phyloP scores from a whole-genome alignment of 2,329 filamentous ascomycete species.

The Bipolaris zeicola region DNA sequence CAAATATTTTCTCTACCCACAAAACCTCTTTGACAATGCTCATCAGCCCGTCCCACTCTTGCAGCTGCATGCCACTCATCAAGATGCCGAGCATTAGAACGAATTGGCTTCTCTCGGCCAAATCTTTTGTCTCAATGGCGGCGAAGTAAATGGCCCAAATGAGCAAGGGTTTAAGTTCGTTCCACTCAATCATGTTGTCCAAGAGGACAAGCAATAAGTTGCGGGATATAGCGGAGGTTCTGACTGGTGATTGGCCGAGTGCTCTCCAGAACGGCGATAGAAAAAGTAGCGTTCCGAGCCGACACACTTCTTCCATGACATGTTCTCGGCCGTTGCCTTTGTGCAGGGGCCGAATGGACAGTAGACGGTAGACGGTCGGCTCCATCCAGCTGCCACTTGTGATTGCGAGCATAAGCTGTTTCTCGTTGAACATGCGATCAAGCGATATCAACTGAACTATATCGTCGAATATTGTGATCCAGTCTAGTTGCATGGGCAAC shows the following conservation, averaged over 20 bases:
- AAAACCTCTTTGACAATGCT: slow-evolving; percentile 33
- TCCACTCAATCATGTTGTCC: slow-evolving; percentile 33
- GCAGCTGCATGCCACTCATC: slow-evolving; percentile 29
- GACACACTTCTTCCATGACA: slow-evolving; percentile 39
- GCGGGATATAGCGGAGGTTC: slow-evolving; percentile 28
- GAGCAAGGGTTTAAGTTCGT: slow-evolving; percentile 35
- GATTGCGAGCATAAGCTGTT: slow-evolving; percentile 27
- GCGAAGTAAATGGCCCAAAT: slow-evolving; percentile 37
- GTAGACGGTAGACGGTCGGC: slow-evolving; percentile 33
- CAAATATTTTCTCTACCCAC: slow-evolving; percentile 40
- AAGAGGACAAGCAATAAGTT: slow-evolving; percentile 31
- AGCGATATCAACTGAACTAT: slow-evolving; percentile 32
- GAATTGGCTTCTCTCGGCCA: slow-evolving; percentile 32
- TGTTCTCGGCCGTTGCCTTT: slow-evolving; percentile 18
- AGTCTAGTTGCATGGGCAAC: slow-evolving; percentile 31
- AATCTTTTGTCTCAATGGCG: slow-evolving; percentile 32
- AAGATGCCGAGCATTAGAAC: slow-evolving; percentile 35
- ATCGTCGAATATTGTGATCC: slow-evolving; percentile 40
- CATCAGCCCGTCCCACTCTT: slow-evolving; percentile 32
- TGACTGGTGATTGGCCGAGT: slow-evolving; percentile 34
- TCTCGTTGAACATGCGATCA: slow-evolving; percentile 31
- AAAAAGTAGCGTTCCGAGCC: slow-evolving; percentile 38
- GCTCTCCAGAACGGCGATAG: slow-evolving; percentile 34
- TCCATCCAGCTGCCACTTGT: slow-evolving; percentile 40
- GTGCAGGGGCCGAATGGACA: slow-evolving; percentile 29